Evolutionary conservation across 129 eudicot species (phyloP), one percentile per base, ranked within the genome.

Genomic region (Artemisia tridentata): DNA sequence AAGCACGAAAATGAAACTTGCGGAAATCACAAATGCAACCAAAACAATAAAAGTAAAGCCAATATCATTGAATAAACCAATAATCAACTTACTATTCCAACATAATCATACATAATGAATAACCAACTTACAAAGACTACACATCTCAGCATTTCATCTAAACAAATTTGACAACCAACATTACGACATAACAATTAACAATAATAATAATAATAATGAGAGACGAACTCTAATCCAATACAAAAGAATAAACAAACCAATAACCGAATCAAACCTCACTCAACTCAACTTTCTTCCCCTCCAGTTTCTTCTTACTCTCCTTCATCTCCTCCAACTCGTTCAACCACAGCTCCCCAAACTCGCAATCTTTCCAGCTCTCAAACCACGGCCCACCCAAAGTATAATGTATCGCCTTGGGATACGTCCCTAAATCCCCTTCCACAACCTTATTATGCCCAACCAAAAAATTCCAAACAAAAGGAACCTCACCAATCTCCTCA

Each of bases 361-460:
- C 96, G 53, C 98, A 93, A 75, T 89, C 92, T 81, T 87, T 90
- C 91, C 92, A 87, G 21, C 85, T 90, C 81, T 93, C 97, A 55
- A 93, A 93, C 99, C 99, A 93, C 9, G 99, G 99, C 53, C 97
- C 99, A 1, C 99, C 99, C 1, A 90, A 85, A 2, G 99, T 93
- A 53, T 93, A 93, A 80, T 93, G 99, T 54, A 93, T 82, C 0
- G 99, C 99, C 76, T 81, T 93, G 0, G 99, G 99, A 31, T 21
- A 79, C 0, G 97, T 87, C 56, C 53, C 72, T 55, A 71, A 55
- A 71, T 87, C 90, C 17, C 74, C 89, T 60, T 90, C 79, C 49
- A 78, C 91, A 59, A 85, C 97, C 88, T 60, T 73, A 19, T 93
- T 89, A 82, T 93, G 97, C 29, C 99, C 99, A 67, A 93, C 99